Evolutionary conservation across 495 filamentous ascomycete species (phyloP).

Genomic region (Pseudomonodictys pantanalensis): DNA sequence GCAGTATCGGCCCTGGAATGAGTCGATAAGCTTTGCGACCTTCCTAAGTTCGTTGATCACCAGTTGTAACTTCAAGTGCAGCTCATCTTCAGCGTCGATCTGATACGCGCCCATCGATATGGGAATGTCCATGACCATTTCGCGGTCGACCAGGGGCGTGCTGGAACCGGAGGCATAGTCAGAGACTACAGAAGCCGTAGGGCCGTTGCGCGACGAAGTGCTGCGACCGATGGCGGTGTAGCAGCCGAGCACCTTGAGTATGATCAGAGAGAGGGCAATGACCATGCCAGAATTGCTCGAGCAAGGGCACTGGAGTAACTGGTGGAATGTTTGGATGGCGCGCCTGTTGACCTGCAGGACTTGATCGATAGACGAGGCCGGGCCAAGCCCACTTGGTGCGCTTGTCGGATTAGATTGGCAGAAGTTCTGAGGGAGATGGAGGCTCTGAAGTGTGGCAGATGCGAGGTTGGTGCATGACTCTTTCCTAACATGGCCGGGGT

Average conservation of each 20-base stretch:
- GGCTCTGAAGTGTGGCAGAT: conserved; percentile 15
- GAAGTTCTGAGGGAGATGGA: conserved; percentile 18
- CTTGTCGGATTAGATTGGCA: conserved; percentile 19
- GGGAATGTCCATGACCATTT: conserved; percentile 33
- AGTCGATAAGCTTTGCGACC: conserved; percentile 31
- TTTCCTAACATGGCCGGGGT: conserved; percentile 8
- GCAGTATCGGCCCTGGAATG: conserved; percentile 23
- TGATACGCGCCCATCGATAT: conserved; percentile 35
- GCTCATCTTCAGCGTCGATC: conserved; percentile 31
- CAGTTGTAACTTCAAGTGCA: conserved; percentile 31
- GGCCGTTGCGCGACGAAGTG: conserved; percentile 1
- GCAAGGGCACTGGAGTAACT: conserved; percentile 23
- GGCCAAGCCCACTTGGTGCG: background rate
- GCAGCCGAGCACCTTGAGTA: conserved; percentile 23
- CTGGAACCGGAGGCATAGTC: conserved; percentile 2
- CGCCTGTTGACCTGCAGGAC: conserved; percentile 10
- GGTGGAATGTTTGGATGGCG: conserved; percentile 14
- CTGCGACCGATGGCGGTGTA: conserved; percentile 20
- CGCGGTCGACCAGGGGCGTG: conserved; percentile 15
- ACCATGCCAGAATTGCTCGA: conserved; percentile 25
- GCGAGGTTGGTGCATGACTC: conserved; percentile 21
- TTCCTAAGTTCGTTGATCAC: conserved; percentile 34
- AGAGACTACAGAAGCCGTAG: background rate
- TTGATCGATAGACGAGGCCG: conserved; percentile 12
- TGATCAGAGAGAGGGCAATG: conserved; percentile 21